phyloP scores from a whole-genome alignment of 140 eudicot species.

The Bidens hawaiensis region DNA sequence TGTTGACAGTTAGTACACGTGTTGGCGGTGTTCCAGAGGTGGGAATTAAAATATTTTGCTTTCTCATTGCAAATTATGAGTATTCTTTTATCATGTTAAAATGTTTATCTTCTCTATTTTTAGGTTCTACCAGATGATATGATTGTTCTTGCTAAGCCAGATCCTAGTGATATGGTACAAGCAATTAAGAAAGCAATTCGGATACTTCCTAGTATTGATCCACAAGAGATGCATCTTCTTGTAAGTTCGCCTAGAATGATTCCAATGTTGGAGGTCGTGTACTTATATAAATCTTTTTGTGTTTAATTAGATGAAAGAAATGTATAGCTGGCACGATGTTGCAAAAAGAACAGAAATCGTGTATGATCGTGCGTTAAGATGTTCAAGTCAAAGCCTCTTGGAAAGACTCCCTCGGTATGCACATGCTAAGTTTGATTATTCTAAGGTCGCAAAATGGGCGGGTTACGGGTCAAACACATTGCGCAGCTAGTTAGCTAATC shows the following conservation, averaged over 20 bases:
- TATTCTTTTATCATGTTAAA: background rate
- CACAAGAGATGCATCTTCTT: slow-evolving; percentile 87
- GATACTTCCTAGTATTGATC: slow-evolving; percentile 89
- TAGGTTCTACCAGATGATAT: slow-evolving; percentile 99
- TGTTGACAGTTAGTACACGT: slow-evolving; percentile 91
- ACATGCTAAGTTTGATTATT: background rate
- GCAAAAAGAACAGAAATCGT: slow-evolving; percentile 93
- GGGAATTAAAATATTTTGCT: slow-evolving; percentile 16
- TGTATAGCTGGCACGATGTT: slow-evolving; percentile 98
- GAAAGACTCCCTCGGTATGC: slow-evolving; percentile 90
- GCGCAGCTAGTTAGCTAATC: background rate
- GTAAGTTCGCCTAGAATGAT: slow-evolving; percentile 40
- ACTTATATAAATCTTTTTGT: slow-evolving; percentile 5
- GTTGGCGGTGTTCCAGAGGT: slow-evolving; percentile 99
- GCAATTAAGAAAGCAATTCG: slow-evolving; percentile 76
- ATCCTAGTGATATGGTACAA: slow-evolving; percentile 83
- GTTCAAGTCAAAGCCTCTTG: slow-evolving; percentile 72
- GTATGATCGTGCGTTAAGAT: slow-evolving; percentile 79
- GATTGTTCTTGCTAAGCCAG: slow-evolving; percentile 95
- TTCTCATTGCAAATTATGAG: slow-evolving; percentile 11
- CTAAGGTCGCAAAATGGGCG: background rate
- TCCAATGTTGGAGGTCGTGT: background rate
- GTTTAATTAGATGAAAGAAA: slow-evolving; percentile 65
- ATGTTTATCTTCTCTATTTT: slow-evolving; percentile 7
- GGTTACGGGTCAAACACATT: background rate